Percentiles rank a stretch among this genome's conserved stretches.
Conservation (phyloP, 345 rosid species). For the Arabidopsis thaliana region DNA sequence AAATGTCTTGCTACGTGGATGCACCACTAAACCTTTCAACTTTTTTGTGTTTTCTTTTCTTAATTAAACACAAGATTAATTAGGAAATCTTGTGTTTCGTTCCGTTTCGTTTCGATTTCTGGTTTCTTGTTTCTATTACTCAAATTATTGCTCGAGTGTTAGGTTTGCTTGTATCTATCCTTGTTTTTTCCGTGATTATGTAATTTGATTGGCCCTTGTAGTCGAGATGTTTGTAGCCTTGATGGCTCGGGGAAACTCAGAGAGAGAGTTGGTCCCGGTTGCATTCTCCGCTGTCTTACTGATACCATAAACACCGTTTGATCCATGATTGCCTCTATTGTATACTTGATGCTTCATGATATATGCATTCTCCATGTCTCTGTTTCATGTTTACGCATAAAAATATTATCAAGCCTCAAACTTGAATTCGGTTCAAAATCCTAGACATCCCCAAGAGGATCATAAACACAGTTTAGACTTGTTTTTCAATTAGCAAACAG, state of each 20-base stretch:
- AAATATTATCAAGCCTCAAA: neutral
- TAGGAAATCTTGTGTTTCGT: too few species aligned
- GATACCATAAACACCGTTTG: slow-evolving; percentile 84
- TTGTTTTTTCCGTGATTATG: too few species aligned
- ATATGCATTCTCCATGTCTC: slow-evolving; percentile 12
- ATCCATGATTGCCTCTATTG: slow-evolving; percentile 30
- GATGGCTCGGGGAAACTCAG: slow-evolving; percentile 54
- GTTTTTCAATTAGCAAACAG: neutral
- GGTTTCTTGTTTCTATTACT: too few species aligned
- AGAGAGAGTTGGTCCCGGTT: slow-evolving; percentile 88
- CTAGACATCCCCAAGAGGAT: neutral
- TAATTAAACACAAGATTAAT: too few species aligned
- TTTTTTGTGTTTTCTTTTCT: too few species aligned
- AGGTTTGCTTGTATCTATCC: too few species aligned
- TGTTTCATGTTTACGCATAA: neutral
- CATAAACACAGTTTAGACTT: neutral
- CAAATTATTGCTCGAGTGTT: too few species aligned
- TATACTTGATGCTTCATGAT: neutral
- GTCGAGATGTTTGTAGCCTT: too few species aligned
- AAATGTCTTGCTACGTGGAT: too few species aligned
- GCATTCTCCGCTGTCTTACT: slow-evolving; percentile 81
- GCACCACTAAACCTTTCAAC: too few species aligned
- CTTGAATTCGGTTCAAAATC: neutral
- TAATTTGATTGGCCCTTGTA: too few species aligned
- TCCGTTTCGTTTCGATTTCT: too few species aligned